phyloP scores from a whole-genome alignment of 768 basidiomycete species.

The Collybiopsis luxurians region DNA sequence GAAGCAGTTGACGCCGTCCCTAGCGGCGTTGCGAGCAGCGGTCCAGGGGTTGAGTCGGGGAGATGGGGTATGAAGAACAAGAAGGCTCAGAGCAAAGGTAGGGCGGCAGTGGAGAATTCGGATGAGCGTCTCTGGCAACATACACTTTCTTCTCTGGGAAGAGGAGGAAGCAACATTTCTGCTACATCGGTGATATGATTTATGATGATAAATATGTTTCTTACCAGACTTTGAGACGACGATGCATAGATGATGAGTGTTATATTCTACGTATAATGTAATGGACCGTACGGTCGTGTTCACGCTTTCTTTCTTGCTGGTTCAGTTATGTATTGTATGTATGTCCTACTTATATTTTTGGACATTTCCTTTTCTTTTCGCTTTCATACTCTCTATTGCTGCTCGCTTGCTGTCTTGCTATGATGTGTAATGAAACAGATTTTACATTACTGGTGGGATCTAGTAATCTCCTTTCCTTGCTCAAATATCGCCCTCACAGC shows the following conservation, averaged over 20 bases:
- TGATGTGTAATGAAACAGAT: background rate
- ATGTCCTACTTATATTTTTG: background rate
- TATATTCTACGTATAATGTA: too few relatives aligned
- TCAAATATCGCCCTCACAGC: too few relatives aligned
- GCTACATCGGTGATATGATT: conserved; percentile 1
- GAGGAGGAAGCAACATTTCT: background rate
- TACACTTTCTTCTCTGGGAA: conserved; percentile 2
- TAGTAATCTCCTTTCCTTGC: too few relatives aligned
- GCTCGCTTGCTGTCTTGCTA: background rate
- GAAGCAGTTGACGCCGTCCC: background rate
- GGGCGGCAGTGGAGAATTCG: conserved; percentile 41
- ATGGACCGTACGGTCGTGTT: too few relatives aligned
- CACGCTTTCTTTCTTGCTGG: too few relatives aligned
- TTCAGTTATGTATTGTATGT: conserved; percentile 2
- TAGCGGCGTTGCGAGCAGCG: background rate
- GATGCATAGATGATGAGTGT: too few relatives aligned
- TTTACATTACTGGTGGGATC: background rate
- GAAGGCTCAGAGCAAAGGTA: conserved; percentile 32
- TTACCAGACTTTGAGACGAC: background rate
- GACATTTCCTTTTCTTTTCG: background rate
- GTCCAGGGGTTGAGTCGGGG: background rate
- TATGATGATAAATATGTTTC: conserved; percentile 1
- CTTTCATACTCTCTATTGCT: background rate
- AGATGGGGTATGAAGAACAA: background rate
- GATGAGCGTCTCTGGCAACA: conserved; percentile 33